These are phyloP conservation scores for Teratosphaeria nubilosa DNA, from an alignment of 2,329 filamentous ascomycete genomes.

Conservation along the genomic window DNA sequence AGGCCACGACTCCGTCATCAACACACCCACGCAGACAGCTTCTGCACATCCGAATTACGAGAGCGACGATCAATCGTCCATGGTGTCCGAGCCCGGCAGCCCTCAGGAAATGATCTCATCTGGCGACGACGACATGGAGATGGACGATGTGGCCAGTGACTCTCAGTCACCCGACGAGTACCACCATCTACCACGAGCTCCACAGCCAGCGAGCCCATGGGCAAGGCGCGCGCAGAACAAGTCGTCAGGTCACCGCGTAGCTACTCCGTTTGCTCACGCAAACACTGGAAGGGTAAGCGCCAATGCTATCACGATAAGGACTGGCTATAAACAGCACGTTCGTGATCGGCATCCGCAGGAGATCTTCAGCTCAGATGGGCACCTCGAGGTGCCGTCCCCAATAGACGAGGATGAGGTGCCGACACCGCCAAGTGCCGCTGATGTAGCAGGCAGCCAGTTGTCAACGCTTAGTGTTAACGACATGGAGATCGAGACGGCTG, in stretches of 20 bases:
- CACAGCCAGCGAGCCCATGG: conserved; percentile 10
- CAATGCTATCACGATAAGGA: conserved; percentile 11
- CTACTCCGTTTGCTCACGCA: conserved; percentile 13
- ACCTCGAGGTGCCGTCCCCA: conserved; percentile 24
- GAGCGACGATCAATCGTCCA: conserved; percentile 22
- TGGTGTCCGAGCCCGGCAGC: conserved; percentile 23
- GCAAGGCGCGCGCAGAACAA: conserved; percentile 11
- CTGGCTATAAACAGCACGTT: conserved; percentile 15
- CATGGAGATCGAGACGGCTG: conserved; percentile 24
- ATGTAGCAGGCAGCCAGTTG: conserved; percentile 23
- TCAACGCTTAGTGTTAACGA: conserved; percentile 27
- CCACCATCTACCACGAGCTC: conserved; percentile 4
- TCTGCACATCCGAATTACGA: conserved; percentile 20
- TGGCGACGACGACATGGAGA: conserved; percentile 14
- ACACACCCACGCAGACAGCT: conserved; percentile 12
- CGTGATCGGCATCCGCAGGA: conserved; percentile 24
- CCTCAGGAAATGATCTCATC: conserved; percentile 18
- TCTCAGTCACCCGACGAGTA: conserved; percentile 13
- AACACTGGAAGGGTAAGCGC: conserved; percentile 11
- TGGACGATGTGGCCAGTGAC: conserved; percentile 12
- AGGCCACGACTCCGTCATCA: conserved; percentile 20
- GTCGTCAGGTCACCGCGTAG: conserved; percentile 9
- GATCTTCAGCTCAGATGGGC: conserved; percentile 16
- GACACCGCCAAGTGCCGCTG: conserved; percentile 23
- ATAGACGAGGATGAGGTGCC: conserved; percentile 28